phyloP scores from a whole-genome alignment of 345 rosid species.

The Citrus inodora region DNA sequence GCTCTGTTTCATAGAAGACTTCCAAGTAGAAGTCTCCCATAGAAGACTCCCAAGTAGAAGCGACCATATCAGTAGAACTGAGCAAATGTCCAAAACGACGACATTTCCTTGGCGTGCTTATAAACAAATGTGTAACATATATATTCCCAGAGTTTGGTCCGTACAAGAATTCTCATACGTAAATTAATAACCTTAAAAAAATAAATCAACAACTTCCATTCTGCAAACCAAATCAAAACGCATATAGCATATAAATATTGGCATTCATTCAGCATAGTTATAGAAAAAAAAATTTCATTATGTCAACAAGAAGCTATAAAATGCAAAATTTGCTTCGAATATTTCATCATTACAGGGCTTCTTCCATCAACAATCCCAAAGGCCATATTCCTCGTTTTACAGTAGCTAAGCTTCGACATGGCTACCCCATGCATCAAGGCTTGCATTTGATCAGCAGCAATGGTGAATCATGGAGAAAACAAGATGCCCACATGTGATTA shows the following conservation, averaged over 20 bases:
- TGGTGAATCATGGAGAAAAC: slow-evolving; percentile 5
- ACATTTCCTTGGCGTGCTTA: slow-evolving; percentile 21
- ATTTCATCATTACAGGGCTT: background rate
- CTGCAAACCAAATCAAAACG: background rate
- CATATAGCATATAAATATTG: background rate
- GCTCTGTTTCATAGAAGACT: too few relatives aligned
- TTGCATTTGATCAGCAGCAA: slow-evolving; percentile 11
- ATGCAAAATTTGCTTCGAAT: background rate
- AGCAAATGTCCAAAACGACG: background rate
- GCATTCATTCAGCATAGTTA: background rate
- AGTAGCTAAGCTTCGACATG: slow-evolving; percentile 1
- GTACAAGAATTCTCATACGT: background rate
- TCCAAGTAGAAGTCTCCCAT: too few relatives aligned
- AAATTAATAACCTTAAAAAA: background rate
- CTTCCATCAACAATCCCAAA: background rate
- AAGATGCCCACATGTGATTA: background rate
- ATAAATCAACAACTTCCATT: background rate
- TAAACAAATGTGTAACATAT: background rate
- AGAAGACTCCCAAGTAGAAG: too few relatives aligned
- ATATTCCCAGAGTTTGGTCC: background rate
- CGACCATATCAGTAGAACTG: too few relatives aligned
- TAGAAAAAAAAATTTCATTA: background rate
- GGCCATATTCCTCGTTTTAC: background rate
- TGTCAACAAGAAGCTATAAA: background rate
- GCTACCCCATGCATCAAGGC: slow-evolving; percentile 16